These are phyloP conservation scores for Helenozyma baotianmanensis DNA, from an alignment of 805 yeast species.

Conservation along the genomic window DNA sequence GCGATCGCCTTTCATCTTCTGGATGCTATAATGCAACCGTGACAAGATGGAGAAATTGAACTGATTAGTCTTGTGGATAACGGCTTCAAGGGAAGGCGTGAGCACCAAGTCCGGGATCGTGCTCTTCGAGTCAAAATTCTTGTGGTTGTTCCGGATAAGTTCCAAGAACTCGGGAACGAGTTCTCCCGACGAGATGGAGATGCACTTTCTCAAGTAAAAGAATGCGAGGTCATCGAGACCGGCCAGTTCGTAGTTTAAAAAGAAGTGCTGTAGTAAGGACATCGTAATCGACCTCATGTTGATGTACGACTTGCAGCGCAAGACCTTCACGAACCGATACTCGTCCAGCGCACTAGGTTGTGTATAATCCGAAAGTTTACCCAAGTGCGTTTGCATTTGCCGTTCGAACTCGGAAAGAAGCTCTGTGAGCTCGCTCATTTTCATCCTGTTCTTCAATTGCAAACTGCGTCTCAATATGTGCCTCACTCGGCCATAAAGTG, in stretches of 20 bases:
- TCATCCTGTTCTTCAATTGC: slow-evolving; percentile 35
- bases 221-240: slow-evolving; percentile 25
- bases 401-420: neutral
- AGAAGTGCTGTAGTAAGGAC: slow-evolving; percentile 30
- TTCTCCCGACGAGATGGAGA: slow-evolving; percentile 23
- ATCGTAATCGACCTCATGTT: slow-evolving; percentile 23
- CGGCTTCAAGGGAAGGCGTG: slow-evolving; percentile 32
- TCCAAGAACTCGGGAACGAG: slow-evolving; percentile 28
- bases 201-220: slow-evolving; percentile 28
- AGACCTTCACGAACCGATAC: slow-evolving; percentile 11
- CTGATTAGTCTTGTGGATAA: slow-evolving; percentile 34
- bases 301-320: slow-evolving; percentile 24
- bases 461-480: slow-evolving; percentile 32
- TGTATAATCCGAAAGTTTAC: slow-evolving; percentile 1
- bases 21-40: slow-evolving; percentile 21
- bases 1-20: slow-evolving; percentile 15
- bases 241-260: slow-evolving; percentile 35
- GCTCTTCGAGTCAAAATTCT: slow-evolving; percentile 38
- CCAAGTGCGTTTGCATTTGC: neutral
- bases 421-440: slow-evolving; percentile 32
- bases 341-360: neutral
- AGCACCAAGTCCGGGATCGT: slow-evolving; percentile 31
- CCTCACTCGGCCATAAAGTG: slow-evolving; percentile 24
- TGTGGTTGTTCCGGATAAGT: slow-evolving; percentile 25
- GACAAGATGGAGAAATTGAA: slow-evolving; percentile 21